Base-by-base conservation (phyloP, 148 eudicot genomes). In the Beta vulgaris region DNA sequence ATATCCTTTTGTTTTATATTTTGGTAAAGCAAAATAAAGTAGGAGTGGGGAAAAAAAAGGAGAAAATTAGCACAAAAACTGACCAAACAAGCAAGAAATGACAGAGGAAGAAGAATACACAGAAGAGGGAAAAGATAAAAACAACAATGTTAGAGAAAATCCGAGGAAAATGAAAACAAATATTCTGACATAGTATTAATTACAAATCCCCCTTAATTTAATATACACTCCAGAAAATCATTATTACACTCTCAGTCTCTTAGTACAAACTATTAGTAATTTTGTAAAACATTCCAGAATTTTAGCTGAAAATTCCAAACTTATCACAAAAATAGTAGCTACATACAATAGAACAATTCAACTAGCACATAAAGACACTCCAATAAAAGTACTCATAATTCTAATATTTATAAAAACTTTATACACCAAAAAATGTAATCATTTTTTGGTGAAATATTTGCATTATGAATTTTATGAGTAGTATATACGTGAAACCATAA, bases 101-200 rank as follows among this genome's bases (percentile, higher is more conserved):
- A 57, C 26, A 53, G 64, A 32, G 18, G 32, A 37, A 31, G 13
- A 65, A 55, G 37, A 21, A 51, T 28, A 48, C 39, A 43, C 81
- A 66, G 1, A 21, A 48, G 43, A 46, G 46, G 77, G 16, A 34
- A 74, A 54, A 21, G 7, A 35, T 36, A 66, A n/a, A 43, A 48
- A 21, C 53, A 43, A n/a, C 31, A 46, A 16, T 48, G 36, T 57
- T 42, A 60, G 32, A 57, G 36, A 72, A 72, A 74, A 63, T 74
- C 77, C 60, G 6, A 62, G 77, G 44, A 74, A 74, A 48, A 62
- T 46, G 31, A 59, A 29, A 7, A 23, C 14, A 73, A 59, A 73
- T 58, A 28, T 61, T 43, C 68, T 61, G 69, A 43, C 76, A 73
- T 26, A 57, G 42, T 16, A 8, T 18, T 37, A 15, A 57, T 26